Base-by-base conservation (phyloP, 164 flowering plant species). In the Liquidambar formosana region DNA sequence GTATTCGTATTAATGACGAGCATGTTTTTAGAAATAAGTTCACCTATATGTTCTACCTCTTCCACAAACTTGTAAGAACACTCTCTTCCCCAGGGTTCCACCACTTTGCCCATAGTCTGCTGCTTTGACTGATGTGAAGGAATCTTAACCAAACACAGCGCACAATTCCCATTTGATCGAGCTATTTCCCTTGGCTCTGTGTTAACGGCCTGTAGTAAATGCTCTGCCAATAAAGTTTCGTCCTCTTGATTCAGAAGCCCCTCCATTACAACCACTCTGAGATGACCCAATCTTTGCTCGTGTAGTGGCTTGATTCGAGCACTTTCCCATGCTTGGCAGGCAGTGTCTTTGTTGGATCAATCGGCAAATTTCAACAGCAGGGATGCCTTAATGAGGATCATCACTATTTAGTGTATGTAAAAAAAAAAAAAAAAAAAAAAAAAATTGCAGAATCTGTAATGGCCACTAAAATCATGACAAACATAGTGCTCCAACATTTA, bases 261-360 rank as follows among this genome's bases (percentile, higher is more conserved):
- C n/a, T 70, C 75, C 58, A 73, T 22, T 38, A 62, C 67, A 5
- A 77, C 67, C 57, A 67, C 52, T 70, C 44, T 63, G 10, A 73
- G 76, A 62, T 62, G 49, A 13, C n/a, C n/a, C 52, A 65, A 44
- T 54, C 61, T 19, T n/a, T 33, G 57, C 54, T 1, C 44, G 46
- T 26, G 2, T 61, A 2, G 64, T 54, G 5, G 3, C 56, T 48
- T 75, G 44, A 16, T 10, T 56, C 2, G 61, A 11, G 49, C 26
- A 68, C n/a, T 44, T 14, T 0, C 10, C 23, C 8, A 18, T 59
- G 19, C 60, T 56, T 49, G 64, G 38, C 0, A 10, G 22, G 57
- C 27, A 3, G 22, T 69, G 63, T 64, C 72, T 57, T n/a, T 57
- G 57, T 38, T n/a, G 71, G 74, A 70, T 73, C 71, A 48, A 61